Evolutionary conservation across 148 eudicot species (phyloP).

Genomic region (Silene uniflora): DNA sequence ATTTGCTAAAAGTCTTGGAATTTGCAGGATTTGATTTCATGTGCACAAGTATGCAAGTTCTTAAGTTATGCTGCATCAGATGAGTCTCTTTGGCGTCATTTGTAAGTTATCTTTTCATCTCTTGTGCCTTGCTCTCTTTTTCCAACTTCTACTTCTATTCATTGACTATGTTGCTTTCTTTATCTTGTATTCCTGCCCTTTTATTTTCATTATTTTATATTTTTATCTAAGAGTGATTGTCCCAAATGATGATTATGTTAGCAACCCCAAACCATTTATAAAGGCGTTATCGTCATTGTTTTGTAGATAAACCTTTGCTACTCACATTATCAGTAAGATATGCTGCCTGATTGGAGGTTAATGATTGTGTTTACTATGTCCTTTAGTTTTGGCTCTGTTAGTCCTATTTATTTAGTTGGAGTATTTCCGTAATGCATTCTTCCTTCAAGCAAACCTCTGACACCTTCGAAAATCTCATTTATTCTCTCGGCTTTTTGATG

Average conservation of each 20-base stretch:
- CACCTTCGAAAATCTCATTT: neutral
- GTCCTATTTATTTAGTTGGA: neutral
- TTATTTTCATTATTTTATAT: too few relatives aligned
- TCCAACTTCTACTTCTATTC: neutral
- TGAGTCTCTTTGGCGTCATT: slow-evolving; percentile 90
- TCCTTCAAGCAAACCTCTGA: neutral
- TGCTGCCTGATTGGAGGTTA: neutral
- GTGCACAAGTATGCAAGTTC: slow-evolving; percentile 80
- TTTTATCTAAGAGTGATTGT: too few relatives aligned
- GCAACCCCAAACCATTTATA: too few relatives aligned
- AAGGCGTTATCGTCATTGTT: too few relatives aligned
- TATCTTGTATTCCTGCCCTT: too few relatives aligned
- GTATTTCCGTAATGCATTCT: neutral
- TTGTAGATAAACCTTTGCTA: neutral
- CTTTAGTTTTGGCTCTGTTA: neutral
- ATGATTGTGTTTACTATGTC: neutral
- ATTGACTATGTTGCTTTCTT: too few relatives aligned
- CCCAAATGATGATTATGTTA: too few relatives aligned
- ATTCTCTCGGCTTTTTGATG: neutral
- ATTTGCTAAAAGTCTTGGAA: neutral
- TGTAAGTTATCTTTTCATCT: slow-evolving; percentile 51
- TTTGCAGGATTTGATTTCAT: slow-evolving; percentile 81
- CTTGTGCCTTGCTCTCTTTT: neutral
- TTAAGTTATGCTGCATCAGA: slow-evolving; percentile 68
- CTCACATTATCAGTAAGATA: neutral